These are phyloP conservation scores for Postia placenta DNA, from an alignment of 768 basidiomycete genomes.

Conservation along the genomic window DNA sequence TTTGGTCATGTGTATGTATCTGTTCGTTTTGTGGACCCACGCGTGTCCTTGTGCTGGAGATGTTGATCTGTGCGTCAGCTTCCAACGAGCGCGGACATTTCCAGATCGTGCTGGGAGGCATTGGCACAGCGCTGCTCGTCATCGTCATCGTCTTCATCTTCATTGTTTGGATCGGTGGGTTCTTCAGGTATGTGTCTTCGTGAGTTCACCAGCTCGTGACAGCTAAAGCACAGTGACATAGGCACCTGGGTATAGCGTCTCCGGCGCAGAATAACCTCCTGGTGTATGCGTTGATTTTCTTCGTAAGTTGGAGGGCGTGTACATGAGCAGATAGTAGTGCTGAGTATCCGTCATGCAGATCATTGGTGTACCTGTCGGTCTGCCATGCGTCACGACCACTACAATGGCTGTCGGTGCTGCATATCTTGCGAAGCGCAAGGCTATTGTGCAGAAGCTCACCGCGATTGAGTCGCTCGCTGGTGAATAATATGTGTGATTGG, in stretches of 20 bases:
- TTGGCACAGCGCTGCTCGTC: constrained; percentile 38
- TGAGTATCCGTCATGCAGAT: background rate
- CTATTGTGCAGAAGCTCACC: constrained; percentile 44
- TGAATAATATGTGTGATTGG: background rate
- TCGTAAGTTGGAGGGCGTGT: constrained; percentile 25
- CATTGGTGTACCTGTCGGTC: constrained; percentile 32
- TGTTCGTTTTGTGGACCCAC: background rate
- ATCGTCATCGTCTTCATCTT: constrained; percentile 37
- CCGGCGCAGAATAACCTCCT: constrained; percentile 40
- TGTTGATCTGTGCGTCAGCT: background rate
- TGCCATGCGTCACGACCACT: constrained; percentile 39
- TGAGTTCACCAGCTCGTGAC: background rate
- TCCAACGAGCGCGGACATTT: constrained; percentile 36
- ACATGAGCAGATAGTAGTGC: background rate
- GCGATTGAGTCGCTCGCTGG: constrained; percentile 47
- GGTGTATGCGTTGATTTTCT: constrained; percentile 36
- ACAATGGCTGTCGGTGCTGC: constrained; percentile 36
- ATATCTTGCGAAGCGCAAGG: constrained; percentile 34
- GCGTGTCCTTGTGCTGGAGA: background rate
- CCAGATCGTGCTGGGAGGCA: constrained; percentile 36
- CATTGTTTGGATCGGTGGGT: constrained; percentile 39
- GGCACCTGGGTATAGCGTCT: constrained; percentile 28
- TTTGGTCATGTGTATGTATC: constrained; percentile 29
- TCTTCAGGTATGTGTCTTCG: constrained; percentile 22
- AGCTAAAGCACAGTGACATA: background rate